Percentiles rank a stretch among this genome's conserved stretches.
Conservation (phyloP, 345 rosid species). For the Rhizophora apiculata region DNA sequence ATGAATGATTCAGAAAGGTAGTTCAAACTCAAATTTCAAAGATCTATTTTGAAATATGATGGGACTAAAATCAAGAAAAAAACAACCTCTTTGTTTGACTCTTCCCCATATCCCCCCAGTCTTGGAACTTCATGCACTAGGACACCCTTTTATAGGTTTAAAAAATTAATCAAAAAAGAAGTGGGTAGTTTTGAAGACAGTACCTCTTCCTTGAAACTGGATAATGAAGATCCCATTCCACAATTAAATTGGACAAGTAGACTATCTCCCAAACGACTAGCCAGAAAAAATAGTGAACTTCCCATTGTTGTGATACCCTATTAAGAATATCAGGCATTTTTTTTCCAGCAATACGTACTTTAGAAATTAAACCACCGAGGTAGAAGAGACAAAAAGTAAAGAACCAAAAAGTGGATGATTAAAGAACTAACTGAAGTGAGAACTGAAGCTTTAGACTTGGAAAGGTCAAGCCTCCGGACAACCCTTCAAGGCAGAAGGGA, state of each 20-base stretch:
- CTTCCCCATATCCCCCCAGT: no score
- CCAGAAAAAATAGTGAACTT: constrained; percentile 76
- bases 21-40: no score
- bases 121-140: no score
- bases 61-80: no score
- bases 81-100: no score
- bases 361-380: constrained; percentile 6
- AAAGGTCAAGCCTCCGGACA: constrained; percentile 93
- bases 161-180: constrained; percentile 5
- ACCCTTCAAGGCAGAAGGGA: constrained; percentile 48
- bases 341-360: constrained; percentile 15
- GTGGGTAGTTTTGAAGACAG: constrained; percentile 9
- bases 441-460: constrained; percentile 96
- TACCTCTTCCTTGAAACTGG: constrained; percentile 88
- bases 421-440: constrained; percentile 81
- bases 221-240: constrained; percentile 58
- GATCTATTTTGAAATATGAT: no score
- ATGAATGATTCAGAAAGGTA: not conserved
- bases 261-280: constrained; percentile 97
- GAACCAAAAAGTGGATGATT: constrained; percentile 3
- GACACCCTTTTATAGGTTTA: not conserved
- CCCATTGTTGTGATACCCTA: constrained; percentile 86
- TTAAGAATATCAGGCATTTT: constrained; percentile 26
- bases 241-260: constrained; percentile 80
- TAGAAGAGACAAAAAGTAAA: constrained; percentile 17